Evolutionary conservation across 257 asterid species (phyloP).

Genomic region (Lithospermum erythrorhizon): DNA sequence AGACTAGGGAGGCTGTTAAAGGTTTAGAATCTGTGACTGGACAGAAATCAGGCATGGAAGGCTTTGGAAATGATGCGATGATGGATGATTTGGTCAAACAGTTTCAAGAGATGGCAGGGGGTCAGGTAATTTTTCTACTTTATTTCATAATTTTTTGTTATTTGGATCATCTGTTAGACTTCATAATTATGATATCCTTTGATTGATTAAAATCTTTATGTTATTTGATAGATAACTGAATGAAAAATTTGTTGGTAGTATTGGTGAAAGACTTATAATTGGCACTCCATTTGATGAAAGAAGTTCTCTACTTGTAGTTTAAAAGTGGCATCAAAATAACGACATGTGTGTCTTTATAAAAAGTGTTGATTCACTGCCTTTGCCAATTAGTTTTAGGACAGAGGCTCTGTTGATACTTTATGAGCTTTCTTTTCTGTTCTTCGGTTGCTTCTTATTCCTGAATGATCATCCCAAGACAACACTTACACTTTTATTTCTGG

Average conservation of each 20-base stretch:
- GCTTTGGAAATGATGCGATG: constrained; percentile 66
- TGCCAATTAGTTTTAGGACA: too few species aligned
- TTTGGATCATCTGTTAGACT: not conserved
- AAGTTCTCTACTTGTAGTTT: not conserved
- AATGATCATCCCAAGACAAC: too few species aligned
- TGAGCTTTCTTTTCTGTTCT: too few species aligned
- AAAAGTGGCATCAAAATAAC: not conserved
- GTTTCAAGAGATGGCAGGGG: constrained; percentile 90
- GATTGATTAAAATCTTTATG: not conserved
- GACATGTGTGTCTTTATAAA: too few species aligned
- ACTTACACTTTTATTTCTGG: too few species aligned
- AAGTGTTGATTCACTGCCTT: too few species aligned
- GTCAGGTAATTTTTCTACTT: constrained; percentile 44
- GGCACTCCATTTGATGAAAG: not conserved
- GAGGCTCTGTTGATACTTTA: too few species aligned
- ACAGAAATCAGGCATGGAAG: constrained; percentile 34
- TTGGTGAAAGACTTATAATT: not conserved
- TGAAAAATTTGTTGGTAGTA: not conserved
- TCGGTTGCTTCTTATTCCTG: too few species aligned
- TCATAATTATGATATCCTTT: not conserved
- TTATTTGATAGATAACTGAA: not conserved
- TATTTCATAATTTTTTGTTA: not conserved
- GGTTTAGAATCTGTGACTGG: constrained; percentile 69
- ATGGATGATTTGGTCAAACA: constrained; percentile 97
- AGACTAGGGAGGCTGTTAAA: constrained; percentile 86